phyloP scores from a whole-genome alignment of 257 asterid genomes.

The Jaltomata sinuosa region DNA sequence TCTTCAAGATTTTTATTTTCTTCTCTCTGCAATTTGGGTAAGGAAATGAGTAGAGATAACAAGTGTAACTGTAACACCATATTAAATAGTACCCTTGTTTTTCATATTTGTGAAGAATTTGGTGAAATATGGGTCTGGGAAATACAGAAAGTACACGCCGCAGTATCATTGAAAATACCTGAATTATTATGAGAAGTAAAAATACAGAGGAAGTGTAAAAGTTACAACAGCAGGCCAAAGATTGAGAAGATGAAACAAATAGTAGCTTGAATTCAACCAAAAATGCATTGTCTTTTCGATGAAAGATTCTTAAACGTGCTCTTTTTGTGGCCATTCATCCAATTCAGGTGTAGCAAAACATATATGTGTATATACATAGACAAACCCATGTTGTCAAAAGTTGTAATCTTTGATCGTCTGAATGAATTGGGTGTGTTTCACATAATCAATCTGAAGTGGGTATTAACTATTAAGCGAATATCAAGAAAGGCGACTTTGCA shows the following conservation, averaged over 20 bases:
- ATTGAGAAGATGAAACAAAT: conserved; percentile 18
- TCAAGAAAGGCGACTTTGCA: conserved; percentile 50
- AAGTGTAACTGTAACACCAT: not conserved
- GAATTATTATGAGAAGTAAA: not conserved
- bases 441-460: conserved; percentile 30
- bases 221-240: not conserved
- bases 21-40: not conserved
- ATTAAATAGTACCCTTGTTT: not conserved
- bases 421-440: conserved; percentile 11
- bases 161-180: not conserved
- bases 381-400: not conserved
- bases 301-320: conserved; percentile 79
- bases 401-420: not conserved
- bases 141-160: not conserved
- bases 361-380: not conserved
- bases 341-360: conserved; percentile 17
- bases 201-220: not conserved
- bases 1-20: not conserved
- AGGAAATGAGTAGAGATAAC: not conserved
- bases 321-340: conserved; percentile 33
- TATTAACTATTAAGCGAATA: conserved; percentile 40
- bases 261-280: conserved; percentile 12
- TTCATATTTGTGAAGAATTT: not conserved
- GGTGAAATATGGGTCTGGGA: not conserved
- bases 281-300: conserved; percentile 52